Conservation (phyloP, 1,284 basidiomycete genomes). For the Kwoniella shivajii region DNA sequence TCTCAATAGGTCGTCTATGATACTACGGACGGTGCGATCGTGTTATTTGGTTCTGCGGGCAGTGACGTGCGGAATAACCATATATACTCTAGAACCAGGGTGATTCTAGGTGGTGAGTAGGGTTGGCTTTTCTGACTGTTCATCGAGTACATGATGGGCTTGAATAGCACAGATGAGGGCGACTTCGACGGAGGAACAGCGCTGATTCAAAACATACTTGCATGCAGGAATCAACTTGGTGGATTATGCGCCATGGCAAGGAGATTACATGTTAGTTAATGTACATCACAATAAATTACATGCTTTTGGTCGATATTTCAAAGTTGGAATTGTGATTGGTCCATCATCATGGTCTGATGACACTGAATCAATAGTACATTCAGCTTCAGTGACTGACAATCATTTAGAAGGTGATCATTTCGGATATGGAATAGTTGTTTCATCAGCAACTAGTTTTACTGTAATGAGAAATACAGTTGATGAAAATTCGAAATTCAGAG, state of each 20-base stretch:
- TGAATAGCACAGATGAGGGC: no score
- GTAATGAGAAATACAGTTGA: conserved; percentile 46
- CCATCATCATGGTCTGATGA: conserved; percentile 55
- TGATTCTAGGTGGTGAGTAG: conserved; percentile 48
- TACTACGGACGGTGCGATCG: conserved; percentile 55
- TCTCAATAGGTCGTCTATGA: conserved; percentile 52
- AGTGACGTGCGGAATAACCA: conserved; percentile 47
- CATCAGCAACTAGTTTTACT: conserved; percentile 49
- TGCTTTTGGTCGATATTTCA: conserved; percentile 50
- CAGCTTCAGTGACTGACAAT: conserved; percentile 51
- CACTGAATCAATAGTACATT: conserved; percentile 49
- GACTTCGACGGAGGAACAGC: no score
- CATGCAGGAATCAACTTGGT: conserved; percentile 52
- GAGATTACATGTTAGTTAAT: conserved; percentile 49
- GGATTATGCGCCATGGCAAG: conserved; percentile 54
- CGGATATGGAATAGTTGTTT: conserved; percentile 54
- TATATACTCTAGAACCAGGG: conserved; percentile 49
- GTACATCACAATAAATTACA: conserved; percentile 52
- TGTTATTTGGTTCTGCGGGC: conserved; percentile 53
- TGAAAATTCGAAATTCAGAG: conserved; percentile 40
- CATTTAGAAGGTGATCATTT: conserved; percentile 46
- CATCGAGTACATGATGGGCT: no score
- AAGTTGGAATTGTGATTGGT: conserved; percentile 53
- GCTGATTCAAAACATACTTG: no score
- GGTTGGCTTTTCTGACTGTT: background rate